Evolutionary conservation across 345 rosid species (phyloP).

Genomic region (Abelmoschus esculentus): DNA sequence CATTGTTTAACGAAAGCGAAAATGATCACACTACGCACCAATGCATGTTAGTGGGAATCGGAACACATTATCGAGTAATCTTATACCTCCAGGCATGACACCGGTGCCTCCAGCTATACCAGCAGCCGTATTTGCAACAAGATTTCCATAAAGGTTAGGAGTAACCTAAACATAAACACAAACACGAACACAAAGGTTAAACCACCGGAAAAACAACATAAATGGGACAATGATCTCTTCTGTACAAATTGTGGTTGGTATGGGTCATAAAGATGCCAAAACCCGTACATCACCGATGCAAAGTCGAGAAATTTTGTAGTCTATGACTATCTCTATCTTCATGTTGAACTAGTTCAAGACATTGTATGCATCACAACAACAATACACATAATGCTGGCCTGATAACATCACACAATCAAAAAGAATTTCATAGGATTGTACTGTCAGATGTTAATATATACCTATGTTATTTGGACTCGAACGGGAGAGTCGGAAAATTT

Average conservation of each 20-base stretch:
- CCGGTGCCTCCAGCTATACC: conserved; percentile 99
- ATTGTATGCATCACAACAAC: neutral
- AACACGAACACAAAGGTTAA: neutral
- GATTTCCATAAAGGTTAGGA: conserved; percentile 88
- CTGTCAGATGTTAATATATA: neutral
- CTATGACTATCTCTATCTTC: neutral
- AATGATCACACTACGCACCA: neutral
- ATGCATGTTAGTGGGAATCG: neutral
- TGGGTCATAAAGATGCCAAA: neutral
- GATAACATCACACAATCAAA: neutral
- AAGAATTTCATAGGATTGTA: neutral
- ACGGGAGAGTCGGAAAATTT: no score
- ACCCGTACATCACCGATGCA: neutral
- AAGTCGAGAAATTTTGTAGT: neutral
- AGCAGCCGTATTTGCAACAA: conserved; percentile 90
- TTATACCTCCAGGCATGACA: conserved; percentile 94
- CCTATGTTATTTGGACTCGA: neutral
- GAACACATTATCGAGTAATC: neutral
- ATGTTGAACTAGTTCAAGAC: neutral
- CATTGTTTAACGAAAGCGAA: neutral
- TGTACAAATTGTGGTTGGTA: neutral
- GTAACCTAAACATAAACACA: conserved; percentile 47
- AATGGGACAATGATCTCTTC: neutral
- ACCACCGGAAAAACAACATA: neutral
- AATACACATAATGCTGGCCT: neutral